Evolutionary conservation across 2,329 filamentous ascomycete genomes (phyloP).

Genomic region (Colletotrichum sp.): DNA sequence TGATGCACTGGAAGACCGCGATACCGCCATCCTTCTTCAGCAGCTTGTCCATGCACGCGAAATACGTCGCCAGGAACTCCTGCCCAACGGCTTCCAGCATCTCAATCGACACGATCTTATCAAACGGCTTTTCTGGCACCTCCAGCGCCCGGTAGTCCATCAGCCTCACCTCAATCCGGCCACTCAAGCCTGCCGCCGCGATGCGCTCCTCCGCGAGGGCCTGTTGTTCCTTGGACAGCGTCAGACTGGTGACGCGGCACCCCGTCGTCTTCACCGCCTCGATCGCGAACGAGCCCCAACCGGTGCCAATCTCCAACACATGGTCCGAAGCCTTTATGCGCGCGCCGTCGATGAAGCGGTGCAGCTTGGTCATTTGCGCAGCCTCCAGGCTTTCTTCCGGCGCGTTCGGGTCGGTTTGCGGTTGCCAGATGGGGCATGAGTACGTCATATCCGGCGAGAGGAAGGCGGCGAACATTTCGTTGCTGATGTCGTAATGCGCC

Average conservation of each 20-base stretch:
- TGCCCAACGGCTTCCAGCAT: slow-evolving; percentile 79
- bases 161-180: slow-evolving; percentile 68
- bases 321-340: slow-evolving; percentile 69
- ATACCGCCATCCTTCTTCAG: slow-evolving; percentile 71
- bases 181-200: slow-evolving; percentile 60
- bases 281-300: slow-evolving; percentile 79
- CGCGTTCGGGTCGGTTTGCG: slow-evolving; percentile 41
- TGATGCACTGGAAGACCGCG: slow-evolving; percentile 78
- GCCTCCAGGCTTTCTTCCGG: slow-evolving; percentile 63
- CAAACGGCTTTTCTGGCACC: slow-evolving; percentile 59
- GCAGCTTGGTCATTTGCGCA: slow-evolving; percentile 72
- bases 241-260: slow-evolving; percentile 73
- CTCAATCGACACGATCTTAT: slow-evolving; percentile 78
- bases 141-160: slow-evolving; percentile 72
- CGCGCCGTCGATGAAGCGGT: slow-evolving; percentile 69
- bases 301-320: slow-evolving; percentile 77
- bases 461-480: slow-evolving; percentile 78
- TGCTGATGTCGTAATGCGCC: slow-evolving; percentile 78
- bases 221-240: slow-evolving; percentile 73
- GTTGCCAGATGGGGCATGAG: slow-evolving; percentile 72
- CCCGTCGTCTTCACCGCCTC: slow-evolving; percentile 69
- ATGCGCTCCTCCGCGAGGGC: slow-evolving; percentile 70
- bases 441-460: slow-evolving; percentile 80
- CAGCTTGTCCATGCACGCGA: slow-evolving; percentile 65
- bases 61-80: slow-evolving; percentile 72